A percentile compares a stretch with the other conserved stretches of the same genome.
These are phyloP conservation scores for Colletotrichum musicola DNA, from an alignment of 2,329 filamentous ascomycete genomes.

Conservation along the genomic window DNA sequence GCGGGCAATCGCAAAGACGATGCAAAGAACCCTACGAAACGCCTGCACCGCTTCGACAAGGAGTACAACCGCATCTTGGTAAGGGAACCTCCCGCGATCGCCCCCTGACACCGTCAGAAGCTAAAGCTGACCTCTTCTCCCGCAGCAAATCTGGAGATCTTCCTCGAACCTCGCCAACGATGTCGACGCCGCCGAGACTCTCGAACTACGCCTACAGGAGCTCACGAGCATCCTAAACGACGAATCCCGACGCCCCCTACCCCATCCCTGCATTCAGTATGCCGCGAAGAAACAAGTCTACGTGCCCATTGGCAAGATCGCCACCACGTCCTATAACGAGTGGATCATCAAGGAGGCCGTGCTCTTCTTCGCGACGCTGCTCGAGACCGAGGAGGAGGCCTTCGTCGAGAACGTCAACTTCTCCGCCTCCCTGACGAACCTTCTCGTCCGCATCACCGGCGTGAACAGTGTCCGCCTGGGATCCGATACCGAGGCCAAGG, in stretches of 20 bases:
- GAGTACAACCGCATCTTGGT: conserved; percentile 74
- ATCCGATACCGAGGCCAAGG: conserved; percentile 85
- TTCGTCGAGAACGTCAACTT: conserved; percentile 91
- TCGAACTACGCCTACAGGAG: conserved; percentile 73
- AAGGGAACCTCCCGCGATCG: conserved; percentile 43
- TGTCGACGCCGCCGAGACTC: conserved; percentile 71
- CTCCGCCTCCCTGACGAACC: conserved; percentile 86
- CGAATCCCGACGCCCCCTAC: conserved; percentile 87
- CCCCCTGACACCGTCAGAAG: background rate
- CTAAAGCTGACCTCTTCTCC: background rate
- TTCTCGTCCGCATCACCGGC: conserved; percentile 83
- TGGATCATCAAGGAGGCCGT: conserved; percentile 88
- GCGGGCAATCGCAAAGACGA: conserved; percentile 69
- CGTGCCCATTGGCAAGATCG: conserved; percentile 89
- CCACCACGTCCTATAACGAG: conserved; percentile 85
- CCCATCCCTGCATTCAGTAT: conserved; percentile 92
- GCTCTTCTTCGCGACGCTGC: conserved; percentile 87
- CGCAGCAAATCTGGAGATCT: conserved; percentile 66
- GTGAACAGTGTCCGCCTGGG: conserved; percentile 80
- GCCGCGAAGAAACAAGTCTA: conserved; percentile 90
- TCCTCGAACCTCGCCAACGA: conserved; percentile 72
- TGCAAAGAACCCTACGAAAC: conserved; percentile 72
- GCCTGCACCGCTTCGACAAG: conserved; percentile 75
- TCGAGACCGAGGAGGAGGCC: conserved; percentile 96
- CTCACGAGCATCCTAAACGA: conserved; percentile 83